These are phyloP conservation scores for Paramecium sonneborni DNA, from an alignment of 73 alveolate genomes.

Conservation along the genomic window DNA sequence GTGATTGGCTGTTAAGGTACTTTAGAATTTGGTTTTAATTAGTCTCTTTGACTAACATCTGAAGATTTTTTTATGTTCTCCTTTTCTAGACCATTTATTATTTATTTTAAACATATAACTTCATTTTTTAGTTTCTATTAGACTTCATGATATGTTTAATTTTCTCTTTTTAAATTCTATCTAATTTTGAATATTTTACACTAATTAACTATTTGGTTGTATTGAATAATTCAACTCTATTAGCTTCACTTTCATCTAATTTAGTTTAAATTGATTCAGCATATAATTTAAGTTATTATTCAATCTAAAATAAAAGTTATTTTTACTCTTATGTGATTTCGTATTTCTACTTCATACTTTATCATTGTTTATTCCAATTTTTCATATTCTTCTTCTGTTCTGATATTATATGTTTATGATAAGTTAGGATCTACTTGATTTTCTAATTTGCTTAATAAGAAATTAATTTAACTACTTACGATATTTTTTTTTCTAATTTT, in stretches of 20 bases:
- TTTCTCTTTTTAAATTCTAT: conserved; percentile 35
- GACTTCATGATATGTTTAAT: neutral
- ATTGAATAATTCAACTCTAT: neutral
- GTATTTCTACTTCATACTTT: conserved; percentile 34
- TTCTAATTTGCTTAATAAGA: neutral
- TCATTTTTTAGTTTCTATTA: neutral
- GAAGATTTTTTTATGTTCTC: neutral
- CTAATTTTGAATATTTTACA: neutral
- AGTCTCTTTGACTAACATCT: neutral
- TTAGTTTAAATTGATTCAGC: conserved; percentile 22
- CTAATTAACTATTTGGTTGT: neutral
- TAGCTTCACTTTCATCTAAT: neutral
- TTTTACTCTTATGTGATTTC: conserved; percentile 29
- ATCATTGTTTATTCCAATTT: conserved; percentile 23
- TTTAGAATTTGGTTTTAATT: neutral
- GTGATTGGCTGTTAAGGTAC: neutral
- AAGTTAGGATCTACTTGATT: neutral
- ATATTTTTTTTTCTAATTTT: conserved; percentile 3
- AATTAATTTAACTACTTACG: neutral
- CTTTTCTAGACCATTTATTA: neutral
- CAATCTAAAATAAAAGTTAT: neutral
- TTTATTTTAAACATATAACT: neutral
- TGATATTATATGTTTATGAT: neutral
- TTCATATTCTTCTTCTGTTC: conserved; percentile 34
- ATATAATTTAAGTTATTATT: conserved; percentile 8